Evolutionary conservation across 768 basidiomycete species (phyloP), one percentile per base, ranked within the genome.

Genomic region (Lentinula guzmanii): DNA sequence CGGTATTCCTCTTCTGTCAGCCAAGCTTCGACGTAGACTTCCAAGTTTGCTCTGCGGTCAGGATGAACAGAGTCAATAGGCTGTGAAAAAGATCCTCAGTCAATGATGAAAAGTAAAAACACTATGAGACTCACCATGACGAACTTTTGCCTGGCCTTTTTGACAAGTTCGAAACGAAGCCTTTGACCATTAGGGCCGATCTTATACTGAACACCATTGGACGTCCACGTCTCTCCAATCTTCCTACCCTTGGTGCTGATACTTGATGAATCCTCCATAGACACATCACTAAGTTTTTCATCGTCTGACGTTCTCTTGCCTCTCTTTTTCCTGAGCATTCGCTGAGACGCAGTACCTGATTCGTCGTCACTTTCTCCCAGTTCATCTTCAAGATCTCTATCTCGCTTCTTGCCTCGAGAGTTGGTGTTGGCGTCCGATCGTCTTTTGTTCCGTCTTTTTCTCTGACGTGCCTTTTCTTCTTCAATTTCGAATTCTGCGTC

Each of bases 1-100:
- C 78, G 76, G 70, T 89, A 87, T 65, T 90, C 86, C 61, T 85
- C 87, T 60, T 91, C 90, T 10, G 85, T 85, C 58, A 91, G 77
- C 91, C 91, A 93, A 18, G 77, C 79, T 70, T 91, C 90, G n/a
- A 92, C 81, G 65, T 81, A 88, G 34, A 91, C 85, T 63, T 89
- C 85, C 28, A 91, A 74, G 62, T 85, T 83, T 21, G 81, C 84
- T 58, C 83, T 74, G 48, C 83, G 82, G 71, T 93, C 91, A 4
- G 89, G 87, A 70, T 93, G 90, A 62, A 83, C 80, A 7, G 90
- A 91, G 68, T 93, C 91, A 58, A 80, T 74, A 3, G 91, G 91
- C 91, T 92, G 64, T 41, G 60, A 37, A 13, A 33, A 54, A 57
- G 6, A 58, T 64, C 42, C 53, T 54, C 52, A 24, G 52, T 63